Conservation (phyloP, 2,329 filamentous ascomycete species). For the Ilyonectria robusta region DNA sequence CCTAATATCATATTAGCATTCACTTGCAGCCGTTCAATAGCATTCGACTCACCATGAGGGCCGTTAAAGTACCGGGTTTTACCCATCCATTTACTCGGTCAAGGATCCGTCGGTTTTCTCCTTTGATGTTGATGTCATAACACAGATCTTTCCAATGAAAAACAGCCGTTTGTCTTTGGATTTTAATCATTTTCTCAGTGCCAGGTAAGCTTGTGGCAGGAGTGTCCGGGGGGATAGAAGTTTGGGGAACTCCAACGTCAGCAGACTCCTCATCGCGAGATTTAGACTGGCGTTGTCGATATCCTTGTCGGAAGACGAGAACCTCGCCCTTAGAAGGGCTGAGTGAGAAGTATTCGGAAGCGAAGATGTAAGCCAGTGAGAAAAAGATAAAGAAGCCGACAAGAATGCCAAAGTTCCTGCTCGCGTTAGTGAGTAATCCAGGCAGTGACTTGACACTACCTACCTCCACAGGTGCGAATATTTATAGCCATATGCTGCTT, state of each 20-base stretch:
- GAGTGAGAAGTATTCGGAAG: slow-evolving; percentile 69
- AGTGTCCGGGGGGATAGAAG: background rate
- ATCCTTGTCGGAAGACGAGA: slow-evolving; percentile 69
- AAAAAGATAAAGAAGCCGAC: slow-evolving; percentile 75
- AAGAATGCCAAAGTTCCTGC: slow-evolving; percentile 75
- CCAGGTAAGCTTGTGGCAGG: background rate
- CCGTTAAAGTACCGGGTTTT: slow-evolving; percentile 80
- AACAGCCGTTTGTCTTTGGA: slow-evolving; percentile 52
- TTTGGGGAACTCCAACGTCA: background rate
- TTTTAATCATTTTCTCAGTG: slow-evolving; percentile 8
- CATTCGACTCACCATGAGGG: slow-evolving; percentile 71
- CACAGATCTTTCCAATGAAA: slow-evolving; percentile 79
- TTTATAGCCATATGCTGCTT: slow-evolving; percentile 59
- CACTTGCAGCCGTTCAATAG: too few relatives aligned
- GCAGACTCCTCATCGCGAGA: slow-evolving; percentile 20
- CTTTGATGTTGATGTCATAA: slow-evolving; percentile 73
- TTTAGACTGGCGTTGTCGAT: background rate
- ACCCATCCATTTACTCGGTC: slow-evolving; percentile 83
- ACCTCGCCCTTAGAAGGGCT: slow-evolving; percentile 74
- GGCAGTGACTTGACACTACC: background rate
- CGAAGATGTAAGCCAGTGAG: slow-evolving; percentile 72
- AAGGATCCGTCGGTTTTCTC: slow-evolving; percentile 72
- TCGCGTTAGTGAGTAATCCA: background rate
- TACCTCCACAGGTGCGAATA: slow-evolving; percentile 68
- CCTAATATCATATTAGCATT: slow-evolving; percentile 49